Evolutionary conservation across 345 rosid species (phyloP).

Genomic region (Litchi chinensis): DNA sequence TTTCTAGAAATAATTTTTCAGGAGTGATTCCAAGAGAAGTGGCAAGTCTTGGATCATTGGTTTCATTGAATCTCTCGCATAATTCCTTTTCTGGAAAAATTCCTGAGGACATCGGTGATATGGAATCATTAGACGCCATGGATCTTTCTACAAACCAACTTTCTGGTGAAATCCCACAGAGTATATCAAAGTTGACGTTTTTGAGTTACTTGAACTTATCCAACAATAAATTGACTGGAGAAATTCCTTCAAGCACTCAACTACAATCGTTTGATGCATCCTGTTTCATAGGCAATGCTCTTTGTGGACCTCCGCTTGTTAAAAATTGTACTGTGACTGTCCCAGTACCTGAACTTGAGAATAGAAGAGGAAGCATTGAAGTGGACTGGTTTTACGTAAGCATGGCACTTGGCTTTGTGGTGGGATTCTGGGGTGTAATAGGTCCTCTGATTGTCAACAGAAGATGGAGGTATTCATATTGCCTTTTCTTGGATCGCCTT

Average conservation of each 20-base stretch:
- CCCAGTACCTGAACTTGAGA: no score
- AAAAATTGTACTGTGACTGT: not conserved
- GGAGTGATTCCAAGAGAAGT: not conserved
- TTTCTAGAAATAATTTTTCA: not conserved
- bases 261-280: not conserved
- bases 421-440: no score
- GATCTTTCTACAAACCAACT: constrained; percentile 22
- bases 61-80: constrained; percentile 17
- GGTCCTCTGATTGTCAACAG: no score
- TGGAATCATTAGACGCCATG: constrained; percentile 12
- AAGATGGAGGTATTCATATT: no score
- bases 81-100: constrained; percentile 14
- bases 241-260: constrained; percentile 25
- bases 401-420: no score
- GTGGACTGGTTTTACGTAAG: no score
- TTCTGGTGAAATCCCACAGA: constrained; percentile 24
- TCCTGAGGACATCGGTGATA: constrained; percentile 7
- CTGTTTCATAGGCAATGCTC: not conserved
- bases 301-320: constrained; percentile 5
- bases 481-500: no score
- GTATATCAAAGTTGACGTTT: constrained; percentile 11
- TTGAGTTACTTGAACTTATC: constrained; percentile 16
- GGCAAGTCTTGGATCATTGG: not conserved
- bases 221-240: constrained; percentile 13
- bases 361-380: no score